A percentile compares a stretch with the other conserved stretches of the same genome.
Evolutionary conservation across 140 eudicot genomes (phyloP).

Genomic region (Oenanthe javanica): DNA sequence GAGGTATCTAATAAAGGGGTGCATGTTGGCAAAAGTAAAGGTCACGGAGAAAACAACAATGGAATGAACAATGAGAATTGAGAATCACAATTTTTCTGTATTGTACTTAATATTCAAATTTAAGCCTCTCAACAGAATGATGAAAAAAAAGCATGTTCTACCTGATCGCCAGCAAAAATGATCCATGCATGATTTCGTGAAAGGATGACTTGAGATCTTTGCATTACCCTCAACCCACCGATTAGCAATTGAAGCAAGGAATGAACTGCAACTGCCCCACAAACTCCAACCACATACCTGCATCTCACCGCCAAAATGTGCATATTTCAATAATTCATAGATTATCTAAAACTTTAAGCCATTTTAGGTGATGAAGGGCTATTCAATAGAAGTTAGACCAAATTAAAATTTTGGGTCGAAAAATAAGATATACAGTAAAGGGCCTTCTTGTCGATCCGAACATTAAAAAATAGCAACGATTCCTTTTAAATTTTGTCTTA

Average conservation of each 20-base stretch:
- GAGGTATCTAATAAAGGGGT: not conserved
- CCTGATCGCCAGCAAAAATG: constrained; percentile 85
- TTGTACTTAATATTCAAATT: not conserved
- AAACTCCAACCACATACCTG: constrained; percentile 76
- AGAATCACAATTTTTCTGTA: not conserved
- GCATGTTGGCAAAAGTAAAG: not conserved
- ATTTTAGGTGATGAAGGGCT: not conserved
- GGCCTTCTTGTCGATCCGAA: not conserved
- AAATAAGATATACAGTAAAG: not conserved
- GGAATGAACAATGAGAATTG: not conserved
- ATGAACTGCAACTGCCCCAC: constrained; percentile 66
- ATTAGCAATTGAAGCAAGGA: constrained; percentile 63
- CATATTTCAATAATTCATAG: not conserved
- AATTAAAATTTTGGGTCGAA: not conserved
- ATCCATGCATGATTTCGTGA: constrained; percentile 86
- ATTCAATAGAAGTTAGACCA: not conserved
- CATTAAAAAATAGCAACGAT: not conserved
- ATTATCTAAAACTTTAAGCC: not conserved
- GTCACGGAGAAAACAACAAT: not conserved
- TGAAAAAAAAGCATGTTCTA: constrained; percentile 9
- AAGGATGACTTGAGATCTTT: constrained; percentile 39
- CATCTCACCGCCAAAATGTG: constrained; percentile 16
- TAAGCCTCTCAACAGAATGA: not conserved
- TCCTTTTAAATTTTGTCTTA: not conserved
- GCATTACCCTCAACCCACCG: constrained; percentile 34